Percentiles rank a stretch among this genome's conserved stretches.
Conservation (phyloP, 2,329 filamentous ascomycete genomes). For the Elsinoe batatas region DNA sequence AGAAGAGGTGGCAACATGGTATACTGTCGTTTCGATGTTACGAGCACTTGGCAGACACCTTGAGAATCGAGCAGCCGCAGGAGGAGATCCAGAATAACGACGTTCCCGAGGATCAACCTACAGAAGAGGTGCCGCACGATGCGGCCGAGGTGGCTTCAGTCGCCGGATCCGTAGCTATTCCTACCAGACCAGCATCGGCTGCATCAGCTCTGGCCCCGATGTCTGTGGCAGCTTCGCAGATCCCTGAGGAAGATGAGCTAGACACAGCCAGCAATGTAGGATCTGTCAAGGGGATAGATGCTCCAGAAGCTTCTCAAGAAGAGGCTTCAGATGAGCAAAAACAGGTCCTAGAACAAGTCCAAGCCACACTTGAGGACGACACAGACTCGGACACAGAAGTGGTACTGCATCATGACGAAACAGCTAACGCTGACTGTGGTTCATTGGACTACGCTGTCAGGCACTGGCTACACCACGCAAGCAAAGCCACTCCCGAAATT, state of each 20-base stretch:
- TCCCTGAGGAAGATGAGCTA: neutral
- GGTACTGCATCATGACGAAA: neutral
- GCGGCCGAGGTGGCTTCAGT: neutral
- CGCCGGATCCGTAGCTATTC: neutral
- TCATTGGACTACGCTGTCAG: neutral
- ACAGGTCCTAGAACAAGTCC: neutral
- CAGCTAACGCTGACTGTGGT: neutral
- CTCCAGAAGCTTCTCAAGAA: neutral
- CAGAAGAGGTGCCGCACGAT: neutral
- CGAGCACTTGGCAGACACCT: neutral
- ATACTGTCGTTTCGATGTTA: neutral
- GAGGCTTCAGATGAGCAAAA: neutral
- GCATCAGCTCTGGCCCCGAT: neutral
- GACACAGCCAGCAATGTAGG: neutral
- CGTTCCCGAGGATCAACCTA: neutral
- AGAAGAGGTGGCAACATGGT: neutral
- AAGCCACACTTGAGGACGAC: neutral
- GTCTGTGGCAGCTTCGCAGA: too few relatives aligned
- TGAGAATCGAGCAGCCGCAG: neutral
- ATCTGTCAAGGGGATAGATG: neutral
- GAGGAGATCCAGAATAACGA: neutral
- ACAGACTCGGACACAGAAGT: neutral
- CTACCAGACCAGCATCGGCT: neutral
- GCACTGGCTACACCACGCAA: neutral
- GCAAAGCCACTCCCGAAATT: constrained; percentile 32